Conservation (phyloP, 805 yeast genomes). For the Cyberlindnera samutprakarnensis region DNA sequence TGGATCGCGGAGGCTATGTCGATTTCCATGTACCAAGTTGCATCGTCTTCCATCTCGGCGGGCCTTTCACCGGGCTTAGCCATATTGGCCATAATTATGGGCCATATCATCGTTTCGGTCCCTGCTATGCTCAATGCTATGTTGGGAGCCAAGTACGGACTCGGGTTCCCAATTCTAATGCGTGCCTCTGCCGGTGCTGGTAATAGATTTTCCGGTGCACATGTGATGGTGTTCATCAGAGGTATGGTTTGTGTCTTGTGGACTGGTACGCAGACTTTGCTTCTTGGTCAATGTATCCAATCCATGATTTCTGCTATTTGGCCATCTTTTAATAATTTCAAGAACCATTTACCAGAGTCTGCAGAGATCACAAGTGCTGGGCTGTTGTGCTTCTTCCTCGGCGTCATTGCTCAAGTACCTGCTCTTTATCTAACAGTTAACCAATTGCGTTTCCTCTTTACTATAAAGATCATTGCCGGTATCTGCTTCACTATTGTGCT, state of each 20-base stretch:
- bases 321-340: conserved; percentile 33
- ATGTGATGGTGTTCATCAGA: conserved; percentile 24
- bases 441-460: conserved; percentile 28
- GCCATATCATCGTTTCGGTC: conserved; percentile 22
- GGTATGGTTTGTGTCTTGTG: conserved; percentile 36
- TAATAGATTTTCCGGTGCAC: conserved; percentile 26
- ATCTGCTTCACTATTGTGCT: conserved; percentile 26
- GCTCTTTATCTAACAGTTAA: conserved; percentile 26
- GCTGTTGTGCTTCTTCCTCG: conserved; percentile 28
- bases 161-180: conserved; percentile 28
- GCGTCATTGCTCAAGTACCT: conserved; percentile 26
- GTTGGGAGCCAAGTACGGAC: conserved; percentile 27
- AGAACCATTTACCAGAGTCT: conserved; percentile 25
- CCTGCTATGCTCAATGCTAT: conserved; percentile 17
- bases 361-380: conserved; percentile 23
- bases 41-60: conserved; percentile 58
- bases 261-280: conserved; percentile 69
- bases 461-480: conserved; percentile 25
- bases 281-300: conserved; percentile 68
- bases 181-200: conserved; percentile 30
- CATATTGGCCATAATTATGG: conserved; percentile 19
- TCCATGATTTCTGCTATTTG: conserved; percentile 60
- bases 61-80: conserved; percentile 56
- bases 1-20: conserved; percentile 80
- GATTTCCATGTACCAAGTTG: conserved; percentile 74